phyloP scores from a whole-genome alignment of 2,329 filamentous ascomycete species.

The Cladosporium cucumerinum region DNA sequence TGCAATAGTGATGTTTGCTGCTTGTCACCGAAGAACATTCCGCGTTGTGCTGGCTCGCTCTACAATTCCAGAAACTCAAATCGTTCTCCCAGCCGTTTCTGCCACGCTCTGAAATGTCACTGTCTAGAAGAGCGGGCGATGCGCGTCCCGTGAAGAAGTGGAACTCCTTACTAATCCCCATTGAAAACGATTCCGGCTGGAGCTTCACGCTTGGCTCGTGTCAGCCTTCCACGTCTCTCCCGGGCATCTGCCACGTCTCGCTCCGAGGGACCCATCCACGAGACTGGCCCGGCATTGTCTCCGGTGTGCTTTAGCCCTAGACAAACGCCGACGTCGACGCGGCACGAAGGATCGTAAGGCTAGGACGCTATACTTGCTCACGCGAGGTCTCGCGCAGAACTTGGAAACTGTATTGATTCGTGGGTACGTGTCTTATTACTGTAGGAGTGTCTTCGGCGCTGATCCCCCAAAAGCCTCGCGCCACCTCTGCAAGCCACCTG shows the following conservation, averaged over 20 bases:
- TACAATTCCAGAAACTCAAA: background rate
- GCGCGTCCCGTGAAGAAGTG: background rate
- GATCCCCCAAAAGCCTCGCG: background rate
- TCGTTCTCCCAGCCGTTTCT: background rate
- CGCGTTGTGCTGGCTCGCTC: background rate
- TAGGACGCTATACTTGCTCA: background rate
- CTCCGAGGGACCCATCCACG: background rate
- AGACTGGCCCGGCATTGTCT: background rate
- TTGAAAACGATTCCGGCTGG: background rate
- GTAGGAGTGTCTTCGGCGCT: background rate
- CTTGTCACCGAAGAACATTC: background rate
- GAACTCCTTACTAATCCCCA: background rate
- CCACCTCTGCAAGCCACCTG: background rate
- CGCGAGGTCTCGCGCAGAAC: background rate
- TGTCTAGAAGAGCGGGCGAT: background rate
- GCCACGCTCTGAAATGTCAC: background rate
- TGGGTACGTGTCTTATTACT: background rate
- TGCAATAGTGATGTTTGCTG: background rate
- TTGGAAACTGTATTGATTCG: background rate
- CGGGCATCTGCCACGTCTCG: background rate
- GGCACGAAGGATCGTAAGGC: background rate
- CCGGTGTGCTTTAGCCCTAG: background rate
- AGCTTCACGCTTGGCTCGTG: conserved; percentile 1
- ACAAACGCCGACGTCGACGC: background rate
- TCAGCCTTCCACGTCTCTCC: background rate